Evolutionary conservation across 2,329 filamentous ascomycete genomes (phyloP), one percentile per base, ranked within the genome.

Genomic region (Penicillium sp.): DNA sequence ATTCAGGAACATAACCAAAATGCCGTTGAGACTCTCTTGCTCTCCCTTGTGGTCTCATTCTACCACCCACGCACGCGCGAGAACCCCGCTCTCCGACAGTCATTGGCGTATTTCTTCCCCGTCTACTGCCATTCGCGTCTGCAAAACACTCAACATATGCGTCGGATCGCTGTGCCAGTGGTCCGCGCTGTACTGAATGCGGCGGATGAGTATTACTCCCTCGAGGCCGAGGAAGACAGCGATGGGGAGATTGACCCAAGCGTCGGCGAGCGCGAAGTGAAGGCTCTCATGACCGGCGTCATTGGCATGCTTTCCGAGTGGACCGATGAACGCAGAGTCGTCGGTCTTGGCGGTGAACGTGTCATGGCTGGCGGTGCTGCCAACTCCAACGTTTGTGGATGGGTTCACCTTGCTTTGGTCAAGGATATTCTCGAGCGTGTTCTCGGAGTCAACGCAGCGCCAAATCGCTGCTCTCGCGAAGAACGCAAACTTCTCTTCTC

Each of bases 101-200:
- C 88, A 0, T 77, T 97, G 46, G 89, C 88, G 57, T 97, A 97
- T 70, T 96, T 96, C 77, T 75, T 97, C 30, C 92, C 92, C 0
- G 91, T 96, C 0, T 97, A 95, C 74, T 93, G 89, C 69, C 95
- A 92, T 70, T 91, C 87, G 7, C 81, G 88, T 3, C 70, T 84
- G 3, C 86, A 88, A 55, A 95, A 96, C 63, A 90, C 93, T 55
- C 80, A 86, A 25, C 79, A 89, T 29, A 90, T 97, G 87, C 82
- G 83, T 6, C 73, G 77, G 14, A 80, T 96, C 16, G 81, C 87
- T 0, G 80, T 92, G 2, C 81, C 86, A 22, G 83, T 89, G 0
- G 74, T 97, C 9, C 85, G 89, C 55, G 82, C 85, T 11, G 79
- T 95, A 0, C 64, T 79, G 46, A 72, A 76, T 33, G 71, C 78